Evolutionary conservation across 768 basidiomycete genomes (phyloP).

Genomic region (Ramaria rubella): DNA sequence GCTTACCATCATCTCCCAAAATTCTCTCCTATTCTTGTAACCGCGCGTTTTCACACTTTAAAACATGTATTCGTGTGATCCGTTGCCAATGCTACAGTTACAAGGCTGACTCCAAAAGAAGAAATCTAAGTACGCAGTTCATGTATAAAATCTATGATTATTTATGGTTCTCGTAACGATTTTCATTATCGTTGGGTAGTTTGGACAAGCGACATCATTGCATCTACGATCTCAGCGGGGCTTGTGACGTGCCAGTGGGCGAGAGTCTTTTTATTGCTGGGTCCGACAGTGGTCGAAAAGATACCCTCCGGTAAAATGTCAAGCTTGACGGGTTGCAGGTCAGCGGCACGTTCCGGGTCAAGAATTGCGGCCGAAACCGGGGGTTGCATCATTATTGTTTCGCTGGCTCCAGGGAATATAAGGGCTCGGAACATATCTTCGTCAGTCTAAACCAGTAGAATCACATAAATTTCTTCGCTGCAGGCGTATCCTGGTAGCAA

Average conservation of each 20-base stretch:
- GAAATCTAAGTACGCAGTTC: too few relatives aligned
- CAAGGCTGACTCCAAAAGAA: too few relatives aligned
- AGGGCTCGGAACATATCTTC: constrained; percentile 99
- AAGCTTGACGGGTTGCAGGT: constrained; percentile 44
- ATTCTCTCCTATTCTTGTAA: not conserved
- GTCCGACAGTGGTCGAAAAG: constrained; percentile 93
- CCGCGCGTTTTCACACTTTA: not conserved
- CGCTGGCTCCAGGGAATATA: constrained; percentile 43
- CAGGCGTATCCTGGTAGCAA: too few relatives aligned
- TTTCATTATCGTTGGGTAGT: constrained; percentile 3
- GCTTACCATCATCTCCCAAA: not conserved
- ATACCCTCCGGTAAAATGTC: constrained; percentile 59
- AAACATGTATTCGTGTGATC: not conserved
- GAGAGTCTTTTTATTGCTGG: constrained; percentile 80
- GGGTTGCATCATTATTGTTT: constrained; percentile 33
- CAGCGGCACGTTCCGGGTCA: constrained; percentile 17
- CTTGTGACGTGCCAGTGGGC: constrained; percentile 91
- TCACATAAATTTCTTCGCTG: not conserved
- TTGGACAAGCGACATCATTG: constrained; percentile 59
- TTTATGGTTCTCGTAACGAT: not conserved
- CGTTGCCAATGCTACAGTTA: too few relatives aligned
- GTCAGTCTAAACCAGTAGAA: constrained; percentile 56
- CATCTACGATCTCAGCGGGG: constrained; percentile 79
- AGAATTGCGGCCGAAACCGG: constrained; percentile 53
- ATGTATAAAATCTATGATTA: not conserved